Base-by-base conservation (phyloP, 176 grass and related monocot genomes). In the Triticum turgidum region DNA sequence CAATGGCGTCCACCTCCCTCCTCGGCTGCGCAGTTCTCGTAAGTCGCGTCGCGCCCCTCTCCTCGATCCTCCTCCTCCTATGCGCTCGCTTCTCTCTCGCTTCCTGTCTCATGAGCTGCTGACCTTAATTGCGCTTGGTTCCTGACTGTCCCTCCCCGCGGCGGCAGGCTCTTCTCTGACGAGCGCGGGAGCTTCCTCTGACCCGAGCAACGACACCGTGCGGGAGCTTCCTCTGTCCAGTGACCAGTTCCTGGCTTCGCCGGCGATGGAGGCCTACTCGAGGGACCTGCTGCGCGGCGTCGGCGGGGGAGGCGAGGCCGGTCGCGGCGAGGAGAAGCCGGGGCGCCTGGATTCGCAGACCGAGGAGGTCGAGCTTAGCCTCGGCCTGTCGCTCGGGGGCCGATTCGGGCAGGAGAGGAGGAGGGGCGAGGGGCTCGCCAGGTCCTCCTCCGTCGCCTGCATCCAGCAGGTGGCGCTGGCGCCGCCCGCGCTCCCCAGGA, bases 341-440 rank as follows among this genome's bases (percentile, higher is more conserved):
- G 1, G 15, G 66, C 35, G 18, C 8, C 5, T 34, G 63, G 73
- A 59, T 39, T 15, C 24, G 88, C 78, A 84, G 47, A 25, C 49
- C 20, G 87, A 87, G 42, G 93, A 93, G 73, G 47, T 92, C 12
- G 91, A 98, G 77, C 93, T 98, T 0, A 92, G 82, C 63, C 88
- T 98, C 35, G 91, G 91, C 12, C 86, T 98, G 25, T 98, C 96
- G 3, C 90, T 98, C 7, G 93, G 92, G 38, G 91, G 96, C 7
- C 84, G 73, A 73, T 93, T 91, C 44, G 93, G 92, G 45, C 25
- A 83, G 3, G 88, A 90, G 6, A 70, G 77, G 10, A 77, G 81
- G 56, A 30, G 56, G 18, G 83, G 83, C 54, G 76, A 33, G 33
- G 84, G 84, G 65, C 83, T 95, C 20, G 54, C 65, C 18, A 81